A percentile compares a stretch with the other conserved stretches of the same genome.
Evolutionary conservation across 108 stramenopile species (phyloP).

Genomic region (Cylindrotheca fusiformis): DNA sequence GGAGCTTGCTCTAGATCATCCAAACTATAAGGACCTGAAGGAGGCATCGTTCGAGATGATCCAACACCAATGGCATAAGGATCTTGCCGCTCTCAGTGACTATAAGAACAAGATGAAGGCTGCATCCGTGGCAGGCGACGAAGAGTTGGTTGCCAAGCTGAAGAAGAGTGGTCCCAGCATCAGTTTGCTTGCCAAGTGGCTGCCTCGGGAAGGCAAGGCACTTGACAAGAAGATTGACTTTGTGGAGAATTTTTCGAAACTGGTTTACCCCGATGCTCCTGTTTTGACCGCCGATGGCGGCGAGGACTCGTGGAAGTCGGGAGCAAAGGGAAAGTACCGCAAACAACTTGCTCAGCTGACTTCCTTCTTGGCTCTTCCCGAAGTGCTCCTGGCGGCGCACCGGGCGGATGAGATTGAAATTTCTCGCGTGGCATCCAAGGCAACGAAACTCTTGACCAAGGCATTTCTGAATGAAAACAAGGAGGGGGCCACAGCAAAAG

Average conservation of each 20-base stretch:
- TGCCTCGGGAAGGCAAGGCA: constrained; percentile 32
- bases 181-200: constrained; percentile 36
- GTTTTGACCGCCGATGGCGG: background rate
- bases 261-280: background rate
- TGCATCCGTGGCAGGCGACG: background rate
- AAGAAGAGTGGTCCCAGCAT: constrained; percentile 11
- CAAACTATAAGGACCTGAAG: background rate
- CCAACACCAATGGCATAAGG: constrained; percentile 7
- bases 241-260: constrained; percentile 3
- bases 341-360: constrained; percentile 18
- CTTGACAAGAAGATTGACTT: constrained; percentile 33
- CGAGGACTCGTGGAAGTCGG: constrained; percentile 12
- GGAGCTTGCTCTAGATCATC: background rate
- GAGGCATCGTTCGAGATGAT: constrained; percentile 8
- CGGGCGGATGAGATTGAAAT: constrained; percentile 30
- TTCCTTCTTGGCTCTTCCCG: constrained; percentile 25
- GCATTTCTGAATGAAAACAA: constrained; percentile 33
- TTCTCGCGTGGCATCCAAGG: constrained; percentile 14
- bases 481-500: constrained; percentile 20
- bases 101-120: constrained; percentile 1
- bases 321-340: constrained; percentile 19
- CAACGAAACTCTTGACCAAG: constrained; percentile 15
- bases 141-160: background rate
- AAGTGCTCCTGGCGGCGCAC: constrained; percentile 30
- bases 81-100: constrained; percentile 5